Evolutionary conservation across 1,284 basidiomycete genomes (phyloP).

Genomic region (Fomitopsis pinicola): DNA sequence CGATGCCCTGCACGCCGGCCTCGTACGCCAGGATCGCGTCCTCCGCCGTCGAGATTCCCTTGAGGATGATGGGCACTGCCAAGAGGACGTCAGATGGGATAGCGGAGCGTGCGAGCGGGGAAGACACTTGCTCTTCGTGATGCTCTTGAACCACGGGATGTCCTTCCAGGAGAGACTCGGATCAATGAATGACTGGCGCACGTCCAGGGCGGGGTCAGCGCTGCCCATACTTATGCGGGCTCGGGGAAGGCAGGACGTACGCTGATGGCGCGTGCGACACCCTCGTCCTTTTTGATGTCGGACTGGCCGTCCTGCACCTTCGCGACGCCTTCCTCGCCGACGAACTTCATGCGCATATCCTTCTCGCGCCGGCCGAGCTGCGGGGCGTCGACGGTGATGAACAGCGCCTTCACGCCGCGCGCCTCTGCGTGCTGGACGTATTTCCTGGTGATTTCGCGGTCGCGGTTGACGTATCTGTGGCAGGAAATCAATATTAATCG

Average conservation of each 20-base stretch:
- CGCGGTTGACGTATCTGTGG: constrained; percentile 74
- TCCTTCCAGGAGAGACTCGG: constrained; percentile 87
- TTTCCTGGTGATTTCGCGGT: constrained; percentile 76
- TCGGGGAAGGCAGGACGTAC: constrained; percentile 37
- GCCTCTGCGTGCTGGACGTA: constrained; percentile 83
- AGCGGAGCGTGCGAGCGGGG: neutral
- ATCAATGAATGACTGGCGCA: constrained; percentile 84
- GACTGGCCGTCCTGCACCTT: constrained; percentile 39
- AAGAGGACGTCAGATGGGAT: neutral
- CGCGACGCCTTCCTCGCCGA: constrained; percentile 73
- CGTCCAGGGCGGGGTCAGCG: neutral
- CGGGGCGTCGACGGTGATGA: constrained; percentile 92
- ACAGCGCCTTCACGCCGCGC: constrained; percentile 83
- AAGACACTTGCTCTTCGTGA: constrained; percentile 68
- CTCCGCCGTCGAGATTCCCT: constrained; percentile 76
- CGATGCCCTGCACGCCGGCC: constrained; percentile 75
- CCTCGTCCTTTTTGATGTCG: constrained; percentile 47
- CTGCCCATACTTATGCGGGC: neutral
- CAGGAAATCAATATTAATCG: constrained; percentile 17
- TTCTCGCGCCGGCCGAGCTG: constrained; percentile 86
- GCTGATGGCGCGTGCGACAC: constrained; percentile 92
- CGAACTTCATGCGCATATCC: constrained; percentile 94
- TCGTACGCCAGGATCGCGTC: constrained; percentile 91
- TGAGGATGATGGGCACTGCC: constrained; percentile 88
- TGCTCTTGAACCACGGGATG: constrained; percentile 82